Percentiles rank a stretch among this genome's conserved stretches.
Evolutionary conservation across 768 basidiomycete genomes (phyloP).

Genomic region (Tremella fuciformis): DNA sequence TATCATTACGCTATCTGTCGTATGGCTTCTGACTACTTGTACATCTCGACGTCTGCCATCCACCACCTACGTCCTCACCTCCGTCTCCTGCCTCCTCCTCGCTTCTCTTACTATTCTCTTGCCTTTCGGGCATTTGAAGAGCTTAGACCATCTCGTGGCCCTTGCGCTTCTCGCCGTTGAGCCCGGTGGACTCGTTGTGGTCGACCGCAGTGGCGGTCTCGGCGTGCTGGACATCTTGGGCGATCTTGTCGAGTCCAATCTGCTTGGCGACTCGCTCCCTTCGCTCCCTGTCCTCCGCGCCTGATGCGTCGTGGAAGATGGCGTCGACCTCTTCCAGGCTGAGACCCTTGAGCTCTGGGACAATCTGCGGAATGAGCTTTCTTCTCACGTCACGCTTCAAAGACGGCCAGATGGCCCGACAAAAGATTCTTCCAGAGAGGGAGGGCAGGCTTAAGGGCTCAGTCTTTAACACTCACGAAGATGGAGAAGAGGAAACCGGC

Average conservation of each 20-base stretch:
- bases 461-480: conserved; percentile 55
- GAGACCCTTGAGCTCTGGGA: conserved; percentile 61
- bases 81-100: conserved; percentile 2
- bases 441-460: conserved; percentile 45
- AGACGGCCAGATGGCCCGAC: not conserved
- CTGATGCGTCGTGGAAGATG: conserved; percentile 67
- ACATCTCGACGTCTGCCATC: not conserved
- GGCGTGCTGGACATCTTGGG: conserved; percentile 40
- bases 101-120: conserved; percentile 16
- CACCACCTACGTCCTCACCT: conserved; percentile 4
- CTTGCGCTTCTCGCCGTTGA: not conserved
- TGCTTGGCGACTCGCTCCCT: conserved; percentile 60
- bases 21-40: too few species aligned
- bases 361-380: conserved; percentile 52
- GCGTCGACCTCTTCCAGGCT: conserved; percentile 83
- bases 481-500: conserved; percentile 68
- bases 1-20: too few species aligned
- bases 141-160: conserved; percentile 7
- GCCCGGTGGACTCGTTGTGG: too few species aligned
- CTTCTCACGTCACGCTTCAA: not conserved
- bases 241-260: conserved; percentile 60
- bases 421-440: not conserved
- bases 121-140: conserved; percentile 46
- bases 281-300: conserved; percentile 60
- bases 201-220: conserved; percentile 25